Percentiles rank a stretch among this genome's conserved stretches.
These are phyloP conservation scores for Ceratocystiopsis sp. DNA, from an alignment of 2,329 filamentous ascomycete genomes.

Conservation along the genomic window DNA sequence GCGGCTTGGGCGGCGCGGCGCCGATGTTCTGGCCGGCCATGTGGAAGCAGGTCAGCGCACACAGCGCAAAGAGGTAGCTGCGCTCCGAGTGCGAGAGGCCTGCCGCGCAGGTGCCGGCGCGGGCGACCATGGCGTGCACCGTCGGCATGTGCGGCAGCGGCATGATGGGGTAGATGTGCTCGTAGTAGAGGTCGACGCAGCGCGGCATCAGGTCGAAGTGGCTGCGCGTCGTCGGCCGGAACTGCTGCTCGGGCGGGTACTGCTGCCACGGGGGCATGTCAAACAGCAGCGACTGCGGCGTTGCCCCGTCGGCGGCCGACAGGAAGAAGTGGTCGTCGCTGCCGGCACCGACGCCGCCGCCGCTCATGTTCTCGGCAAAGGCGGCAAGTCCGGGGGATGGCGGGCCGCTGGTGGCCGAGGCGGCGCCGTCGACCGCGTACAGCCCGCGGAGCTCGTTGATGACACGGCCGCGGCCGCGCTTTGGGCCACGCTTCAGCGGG, in stretches of 20 bases:
- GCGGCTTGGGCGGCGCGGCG: constrained; percentile 17
- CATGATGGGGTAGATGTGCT: constrained; percentile 46
- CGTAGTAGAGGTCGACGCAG: constrained; percentile 45
- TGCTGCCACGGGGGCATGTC: constrained; percentile 16
- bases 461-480: constrained; percentile 43
- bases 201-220: constrained; percentile 32
- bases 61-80: constrained; percentile 37
- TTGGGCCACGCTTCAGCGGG: constrained; percentile 46
- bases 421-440: constrained; percentile 15
- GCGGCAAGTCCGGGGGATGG: no score
- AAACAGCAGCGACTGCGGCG: no score
- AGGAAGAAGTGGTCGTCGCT: no score
- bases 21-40: constrained; percentile 27
- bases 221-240: constrained; percentile 20
- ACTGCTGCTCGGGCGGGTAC: constrained; percentile 20
- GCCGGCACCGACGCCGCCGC: no score
- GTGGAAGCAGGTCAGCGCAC: constrained; percentile 34
- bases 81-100: constrained; percentile 23
- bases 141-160: constrained; percentile 42
- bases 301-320: no score
- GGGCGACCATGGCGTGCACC: constrained; percentile 30
- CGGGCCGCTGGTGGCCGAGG: background rate
- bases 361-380: no score
- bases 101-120: constrained; percentile 17
- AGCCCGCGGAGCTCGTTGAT: constrained; percentile 40